Conservation (phyloP, 1,284 basidiomycete genomes). For the Ustilago loliicola region DNA sequence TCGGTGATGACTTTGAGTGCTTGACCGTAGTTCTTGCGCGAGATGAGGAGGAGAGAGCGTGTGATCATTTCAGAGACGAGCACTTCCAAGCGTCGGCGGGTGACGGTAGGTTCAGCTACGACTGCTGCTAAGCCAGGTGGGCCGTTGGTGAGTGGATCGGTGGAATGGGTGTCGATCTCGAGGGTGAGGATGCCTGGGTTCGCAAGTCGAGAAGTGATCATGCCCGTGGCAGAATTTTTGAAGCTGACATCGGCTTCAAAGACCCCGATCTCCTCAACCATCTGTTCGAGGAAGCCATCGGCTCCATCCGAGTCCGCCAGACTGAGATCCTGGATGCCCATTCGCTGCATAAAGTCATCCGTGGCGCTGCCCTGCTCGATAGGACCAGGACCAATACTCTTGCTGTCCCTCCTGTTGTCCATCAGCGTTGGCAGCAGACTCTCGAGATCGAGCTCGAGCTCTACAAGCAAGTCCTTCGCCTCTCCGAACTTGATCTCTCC, state of each 20-base stretch:
- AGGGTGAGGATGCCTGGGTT: constrained; percentile 59
- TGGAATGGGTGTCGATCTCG: constrained; percentile 59
- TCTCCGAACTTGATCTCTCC: constrained; percentile 75
- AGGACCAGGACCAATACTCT: constrained; percentile 36
- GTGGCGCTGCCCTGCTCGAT: constrained; percentile 63
- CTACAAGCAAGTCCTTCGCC: constrained; percentile 62
- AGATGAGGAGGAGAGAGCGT: constrained; percentile 61
- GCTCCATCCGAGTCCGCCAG: constrained; percentile 47
- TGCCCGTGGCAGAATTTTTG: constrained; percentile 55
- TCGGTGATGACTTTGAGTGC: constrained; percentile 61
- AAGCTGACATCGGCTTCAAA: constrained; percentile 63
- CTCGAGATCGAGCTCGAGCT: constrained; percentile 63
- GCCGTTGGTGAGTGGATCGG: constrained; percentile 55
- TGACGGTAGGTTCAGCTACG: constrained; percentile 62
- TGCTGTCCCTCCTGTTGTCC: constrained; percentile 38
- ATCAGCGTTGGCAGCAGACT: constrained; percentile 44
- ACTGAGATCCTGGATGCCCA: constrained; percentile 61
- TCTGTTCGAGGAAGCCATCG: constrained; percentile 51
- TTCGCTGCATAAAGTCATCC: constrained; percentile 65
- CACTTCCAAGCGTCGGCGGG: constrained; percentile 62
- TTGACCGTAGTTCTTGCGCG: constrained; percentile 60
- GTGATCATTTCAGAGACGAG: constrained; percentile 67
- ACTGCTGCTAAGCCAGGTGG: constrained; percentile 54
- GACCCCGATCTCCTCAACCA: constrained; percentile 65
- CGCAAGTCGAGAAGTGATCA: constrained; percentile 43